These are phyloP conservation scores for Trypanosoma lewisi DNA, from an alignment of 208 protist species.

Conservation along the genomic window DNA sequence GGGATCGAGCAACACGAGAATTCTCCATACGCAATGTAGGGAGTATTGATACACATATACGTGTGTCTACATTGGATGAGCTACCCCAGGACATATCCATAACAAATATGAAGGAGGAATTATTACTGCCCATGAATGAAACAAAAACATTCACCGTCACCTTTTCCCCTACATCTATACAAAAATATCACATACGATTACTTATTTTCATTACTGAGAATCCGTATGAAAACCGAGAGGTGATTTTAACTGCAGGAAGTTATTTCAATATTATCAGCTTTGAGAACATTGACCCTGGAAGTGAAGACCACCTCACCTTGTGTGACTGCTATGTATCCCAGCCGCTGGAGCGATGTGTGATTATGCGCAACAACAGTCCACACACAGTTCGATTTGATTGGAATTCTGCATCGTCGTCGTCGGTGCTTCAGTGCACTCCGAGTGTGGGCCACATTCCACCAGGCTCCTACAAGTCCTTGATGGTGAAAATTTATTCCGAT, in stretches of 20 bases:
- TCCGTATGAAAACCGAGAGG: slow-evolving; percentile 90
- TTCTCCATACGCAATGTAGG: slow-evolving; percentile 89
- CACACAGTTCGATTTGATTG: slow-evolving; percentile 82
- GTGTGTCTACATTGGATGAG: slow-evolving; percentile 51
- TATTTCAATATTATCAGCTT: slow-evolving; percentile 88
- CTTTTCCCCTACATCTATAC: slow-evolving; percentile 58
- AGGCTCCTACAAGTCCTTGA: slow-evolving; percentile 43
- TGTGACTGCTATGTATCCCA: slow-evolving; percentile 83
- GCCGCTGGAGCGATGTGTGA: slow-evolving; percentile 66
- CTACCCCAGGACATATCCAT: slow-evolving; percentile 20
- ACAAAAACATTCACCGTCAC: slow-evolving; percentile 55
- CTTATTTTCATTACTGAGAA: slow-evolving; percentile 87
- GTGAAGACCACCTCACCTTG: slow-evolving; percentile 74
- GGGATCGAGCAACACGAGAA: slow-evolving; percentile 31
- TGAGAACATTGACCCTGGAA: slow-evolving; percentile 82
- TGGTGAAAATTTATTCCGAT: slow-evolving; percentile 35
- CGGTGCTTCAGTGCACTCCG: slow-evolving; percentile 26
- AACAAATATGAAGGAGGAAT: slow-evolving; percentile 46
- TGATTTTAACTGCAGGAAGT: slow-evolving; percentile 78
- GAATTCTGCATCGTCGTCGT: slow-evolving; percentile 28
- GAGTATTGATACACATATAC: slow-evolving; percentile 77
- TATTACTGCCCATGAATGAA: slow-evolving; percentile 54
- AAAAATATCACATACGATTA: slow-evolving; percentile 51
- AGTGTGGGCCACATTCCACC: slow-evolving; percentile 59
- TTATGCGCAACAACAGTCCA: slow-evolving; percentile 80